phyloP scores from a whole-genome alignment of 768 basidiomycete species.

The Harrya chromipes region DNA sequence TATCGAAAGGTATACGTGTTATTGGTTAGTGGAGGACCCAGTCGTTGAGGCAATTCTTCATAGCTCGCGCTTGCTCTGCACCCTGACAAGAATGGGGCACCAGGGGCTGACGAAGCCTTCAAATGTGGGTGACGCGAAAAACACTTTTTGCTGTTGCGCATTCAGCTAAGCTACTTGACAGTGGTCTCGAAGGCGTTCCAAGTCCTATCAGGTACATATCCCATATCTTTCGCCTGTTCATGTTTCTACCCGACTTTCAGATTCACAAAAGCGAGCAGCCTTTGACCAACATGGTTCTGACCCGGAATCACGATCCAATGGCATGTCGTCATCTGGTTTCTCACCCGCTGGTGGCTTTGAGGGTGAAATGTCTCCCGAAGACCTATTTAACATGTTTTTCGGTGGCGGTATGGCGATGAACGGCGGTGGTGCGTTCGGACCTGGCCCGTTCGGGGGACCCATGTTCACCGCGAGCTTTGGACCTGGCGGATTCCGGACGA shows the following conservation, averaged over 20 bases:
- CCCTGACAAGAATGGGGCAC: slow-evolving; percentile 94
- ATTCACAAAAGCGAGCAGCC: slow-evolving; percentile 84
- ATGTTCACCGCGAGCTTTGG: slow-evolving; percentile 81
- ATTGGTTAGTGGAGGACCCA: neutral
- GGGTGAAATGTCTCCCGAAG: slow-evolving; percentile 90
- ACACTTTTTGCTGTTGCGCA: neutral
- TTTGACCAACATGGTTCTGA: slow-evolving; percentile 85
- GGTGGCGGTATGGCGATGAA: slow-evolving; percentile 52
- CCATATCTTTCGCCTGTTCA: neutral
- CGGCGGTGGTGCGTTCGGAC: slow-evolving; percentile 48
- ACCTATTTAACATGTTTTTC: slow-evolving; percentile 99
- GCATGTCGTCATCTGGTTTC: slow-evolving; percentile 58
- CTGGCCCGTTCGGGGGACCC: slow-evolving; percentile 44
- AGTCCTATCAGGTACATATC: slow-evolving; percentile 68
- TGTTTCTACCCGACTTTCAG: slow-evolving; percentile 33
- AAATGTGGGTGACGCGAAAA: slow-evolving; percentile 61
- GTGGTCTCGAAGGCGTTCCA: slow-evolving; percentile 99
- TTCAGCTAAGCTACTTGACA: slow-evolving; percentile 31
- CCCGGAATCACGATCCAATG: slow-evolving; percentile 78
- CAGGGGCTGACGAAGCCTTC: slow-evolving; percentile 98
- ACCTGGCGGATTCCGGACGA: slow-evolving; percentile 76
- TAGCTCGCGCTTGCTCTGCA: slow-evolving; percentile 87
- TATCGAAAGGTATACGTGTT: slow-evolving; percentile 79
- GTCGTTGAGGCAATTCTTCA: slow-evolving; percentile 9
- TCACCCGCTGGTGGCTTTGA: slow-evolving; percentile 57